These are phyloP conservation scores for Angophora floribunda DNA, from an alignment of 345 rosid species.

Conservation along the genomic window DNA sequence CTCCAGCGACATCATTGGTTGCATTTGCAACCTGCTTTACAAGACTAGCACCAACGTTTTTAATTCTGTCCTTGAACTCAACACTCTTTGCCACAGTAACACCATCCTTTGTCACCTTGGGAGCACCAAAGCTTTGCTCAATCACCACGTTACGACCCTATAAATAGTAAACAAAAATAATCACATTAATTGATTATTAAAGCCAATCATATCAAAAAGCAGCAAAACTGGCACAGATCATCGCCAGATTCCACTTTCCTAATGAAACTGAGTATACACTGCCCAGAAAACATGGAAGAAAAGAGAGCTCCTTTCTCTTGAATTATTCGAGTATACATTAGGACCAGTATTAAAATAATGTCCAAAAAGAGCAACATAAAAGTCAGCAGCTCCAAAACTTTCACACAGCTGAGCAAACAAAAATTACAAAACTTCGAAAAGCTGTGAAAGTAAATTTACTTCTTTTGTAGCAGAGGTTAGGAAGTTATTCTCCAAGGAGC, in stretches of 20 bases:
- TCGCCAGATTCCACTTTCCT: background rate
- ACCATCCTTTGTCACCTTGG: conserved; percentile 98
- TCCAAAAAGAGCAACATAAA: background rate
- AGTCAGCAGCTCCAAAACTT: background rate
- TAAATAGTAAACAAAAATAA: background rate
- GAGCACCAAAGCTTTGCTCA: conserved; percentile 95
- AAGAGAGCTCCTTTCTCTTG: background rate
- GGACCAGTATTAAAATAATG: background rate
- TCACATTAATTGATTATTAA: background rate
- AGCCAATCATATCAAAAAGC: background rate
- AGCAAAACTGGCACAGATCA: background rate
- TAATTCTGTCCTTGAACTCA: conserved; percentile 83
- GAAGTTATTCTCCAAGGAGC: background rate
- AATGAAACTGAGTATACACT: background rate
- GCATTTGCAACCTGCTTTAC: conserved; percentile 99
- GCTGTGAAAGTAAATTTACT: background rate
- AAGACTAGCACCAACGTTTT: conserved; percentile 94
- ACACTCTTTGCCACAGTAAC: conserved; percentile 97
- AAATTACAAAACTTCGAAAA: background rate
- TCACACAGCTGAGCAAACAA: background rate
- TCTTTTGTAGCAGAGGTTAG: background rate
- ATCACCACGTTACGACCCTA: conserved; percentile 95
- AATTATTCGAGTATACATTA: background rate
- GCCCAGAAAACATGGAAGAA: background rate
- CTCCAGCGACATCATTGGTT: conserved; percentile 91